Conservation (phyloP, 2,329 filamentous ascomycete species). For the Penicillium decumbens region DNA sequence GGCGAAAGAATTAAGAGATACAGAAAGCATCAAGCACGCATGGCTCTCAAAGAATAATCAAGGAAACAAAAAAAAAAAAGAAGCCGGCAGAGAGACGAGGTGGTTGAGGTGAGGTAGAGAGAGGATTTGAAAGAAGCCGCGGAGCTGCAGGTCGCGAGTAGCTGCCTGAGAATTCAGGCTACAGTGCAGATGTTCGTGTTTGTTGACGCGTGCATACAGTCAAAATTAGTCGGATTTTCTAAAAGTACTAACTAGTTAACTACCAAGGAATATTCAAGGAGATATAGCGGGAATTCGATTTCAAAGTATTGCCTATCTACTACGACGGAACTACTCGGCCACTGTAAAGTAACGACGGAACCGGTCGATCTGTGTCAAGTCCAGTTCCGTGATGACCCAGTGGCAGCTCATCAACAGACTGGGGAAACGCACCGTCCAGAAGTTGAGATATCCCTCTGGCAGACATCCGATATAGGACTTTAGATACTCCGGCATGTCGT, state of each 20-base stretch:
- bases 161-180: conserved; percentile 16
- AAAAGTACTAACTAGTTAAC: too few relatives aligned
- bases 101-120: not conserved
- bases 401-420: conserved; percentile 74
- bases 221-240: too few relatives aligned
- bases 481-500: conserved; percentile 82
- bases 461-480: conserved; percentile 68
- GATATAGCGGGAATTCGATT: too few relatives aligned
- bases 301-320: not conserved
- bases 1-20: not conserved
- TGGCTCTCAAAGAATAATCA: not conserved
- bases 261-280: too few relatives aligned
- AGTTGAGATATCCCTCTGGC: conserved; percentile 74
- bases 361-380: conserved; percentile 47
- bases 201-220: too few relatives aligned
- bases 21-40: not conserved
- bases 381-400: conserved; percentile 64
- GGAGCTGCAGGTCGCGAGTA: not conserved
- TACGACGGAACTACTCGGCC: conserved; percentile 25
- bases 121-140: not conserved
- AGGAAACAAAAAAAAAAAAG: not conserved
- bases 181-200: conserved; percentile 11
- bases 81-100: not conserved
- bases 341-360: conserved; percentile 43
- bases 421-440: conserved; percentile 78